Evolutionary conservation across 1,284 basidiomycete species (phyloP).

Genomic region (Boletellus sp.): DNA sequence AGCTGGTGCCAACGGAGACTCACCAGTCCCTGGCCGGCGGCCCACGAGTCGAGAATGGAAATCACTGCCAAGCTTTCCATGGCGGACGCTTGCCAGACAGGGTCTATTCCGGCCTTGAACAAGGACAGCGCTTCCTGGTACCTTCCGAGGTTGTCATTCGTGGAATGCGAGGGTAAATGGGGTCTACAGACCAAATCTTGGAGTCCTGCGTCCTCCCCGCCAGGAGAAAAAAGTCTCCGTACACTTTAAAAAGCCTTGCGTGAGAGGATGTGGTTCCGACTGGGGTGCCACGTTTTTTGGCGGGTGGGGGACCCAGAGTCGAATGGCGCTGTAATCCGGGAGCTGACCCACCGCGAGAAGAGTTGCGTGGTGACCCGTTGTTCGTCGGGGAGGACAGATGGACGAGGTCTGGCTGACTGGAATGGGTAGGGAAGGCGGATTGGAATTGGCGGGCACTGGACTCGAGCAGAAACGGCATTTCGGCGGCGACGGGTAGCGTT

Average conservation of each 20-base stretch:
- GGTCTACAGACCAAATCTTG: conserved; percentile 58
- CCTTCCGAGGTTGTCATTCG: conserved; percentile 43
- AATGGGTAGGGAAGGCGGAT: conserved; percentile 45
- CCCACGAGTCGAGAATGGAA: conserved; percentile 80
- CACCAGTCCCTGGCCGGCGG: conserved; percentile 68
- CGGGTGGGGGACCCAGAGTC: conserved; percentile 40
- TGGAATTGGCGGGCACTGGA: conserved; percentile 39
- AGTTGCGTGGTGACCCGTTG: conserved; percentile 50
- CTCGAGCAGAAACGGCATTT: conserved; percentile 56
- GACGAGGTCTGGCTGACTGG: conserved; percentile 57
- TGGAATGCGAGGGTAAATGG: conserved; percentile 18
- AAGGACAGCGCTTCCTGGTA: conserved; percentile 79
- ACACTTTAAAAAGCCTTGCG: conserved; percentile 79
- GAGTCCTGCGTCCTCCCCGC: conserved; percentile 82
- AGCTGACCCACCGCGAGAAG: conserved; percentile 35
- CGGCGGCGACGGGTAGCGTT: conserved; percentile 51
- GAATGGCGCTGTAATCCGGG: conserved; percentile 45
- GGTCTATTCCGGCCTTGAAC: conserved; percentile 70
- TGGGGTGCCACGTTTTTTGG: conserved; percentile 58
- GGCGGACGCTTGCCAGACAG: conserved; percentile 83
- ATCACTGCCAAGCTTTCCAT: conserved; percentile 81
- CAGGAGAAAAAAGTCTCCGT: conserved; percentile 86
- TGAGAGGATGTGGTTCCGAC: conserved; percentile 70
- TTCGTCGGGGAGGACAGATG: conserved; percentile 41
- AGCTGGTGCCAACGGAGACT: too few relatives aligned